Base-by-base conservation (phyloP, 768 basidiomycete genomes). In the Boletus subcaerulescens region DNA sequence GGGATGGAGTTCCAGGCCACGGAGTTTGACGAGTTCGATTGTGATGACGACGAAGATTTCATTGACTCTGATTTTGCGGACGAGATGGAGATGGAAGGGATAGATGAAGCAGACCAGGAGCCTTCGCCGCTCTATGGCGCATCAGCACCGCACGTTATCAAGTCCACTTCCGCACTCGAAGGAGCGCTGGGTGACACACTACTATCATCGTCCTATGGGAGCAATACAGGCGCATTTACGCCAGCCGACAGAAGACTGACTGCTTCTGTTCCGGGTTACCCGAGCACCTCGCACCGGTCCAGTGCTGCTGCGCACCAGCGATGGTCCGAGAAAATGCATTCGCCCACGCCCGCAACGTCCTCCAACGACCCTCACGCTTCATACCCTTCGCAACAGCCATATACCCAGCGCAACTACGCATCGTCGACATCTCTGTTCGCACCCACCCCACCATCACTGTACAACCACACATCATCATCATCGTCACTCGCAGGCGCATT, bases 71-170 rank as follows among this genome's bases (percentile, higher is more conserved):
- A 71, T 35, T 72, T 61, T 53, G 58, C 59, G 35, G 69, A 72
- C 53, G 71, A 69, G 26, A 69, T 71, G 67, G 71, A 69, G 26
- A 69, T 71, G 67, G 70, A 73, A 5, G 61, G 63, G 45, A 50
- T 60, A 36, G 70, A 64, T 9, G 71, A 64, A 35, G 35, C 22
- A 14, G 29, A 50, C 26, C 53, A 43, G 24, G 47, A 38, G 4
- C 52, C 45, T 41, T 60, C 61, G 22, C 56, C 56, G n/a, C 47
- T 64, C 48, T 67, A 71, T 17, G 53, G 59, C 26, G 59, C 57
- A 43, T 58, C 61, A 1, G 58, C 52, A 17, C 63, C 63, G 4
- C 65, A 71, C 5, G 49, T 56, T 51, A 59, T 62, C 58, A 67
- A 72, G 32, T 64, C 69, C n/a, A 72, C 68, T 14, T 70, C 69